Conservation (phyloP, 352 stramenopile species). For the Globisporangium uncinulatum region DNA sequence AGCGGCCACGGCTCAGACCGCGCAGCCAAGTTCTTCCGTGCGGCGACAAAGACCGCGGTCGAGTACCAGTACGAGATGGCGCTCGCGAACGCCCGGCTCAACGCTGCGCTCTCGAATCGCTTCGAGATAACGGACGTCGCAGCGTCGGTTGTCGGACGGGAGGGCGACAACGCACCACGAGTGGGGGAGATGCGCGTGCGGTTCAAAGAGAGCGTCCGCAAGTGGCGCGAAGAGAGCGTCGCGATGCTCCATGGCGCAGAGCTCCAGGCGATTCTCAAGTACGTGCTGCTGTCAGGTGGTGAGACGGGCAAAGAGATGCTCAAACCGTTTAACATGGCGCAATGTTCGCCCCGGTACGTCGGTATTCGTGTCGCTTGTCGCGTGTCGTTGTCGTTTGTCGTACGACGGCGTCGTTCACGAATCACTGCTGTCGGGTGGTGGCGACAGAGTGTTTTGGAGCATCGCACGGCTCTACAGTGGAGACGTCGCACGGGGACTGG, state of each 20-base stretch:
- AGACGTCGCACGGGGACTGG: constrained; percentile 57
- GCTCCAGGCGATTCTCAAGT: constrained; percentile 73
- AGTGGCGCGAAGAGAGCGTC: constrained; percentile 78
- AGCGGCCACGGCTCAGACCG: constrained; percentile 45
- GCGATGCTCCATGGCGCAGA: constrained; percentile 58
- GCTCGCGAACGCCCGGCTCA: constrained; percentile 65
- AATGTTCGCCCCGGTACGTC: constrained; percentile 60
- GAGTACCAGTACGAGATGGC: constrained; percentile 78
- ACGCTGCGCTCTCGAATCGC: constrained; percentile 49
- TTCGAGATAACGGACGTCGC: constrained; percentile 52
- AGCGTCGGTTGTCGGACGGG: constrained; percentile 8
- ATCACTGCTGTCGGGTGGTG: neutral
- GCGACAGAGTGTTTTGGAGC: constrained; percentile 75
- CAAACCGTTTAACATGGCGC: constrained; percentile 89
- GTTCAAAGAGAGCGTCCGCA: constrained; percentile 77
- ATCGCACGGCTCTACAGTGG: constrained; percentile 75
- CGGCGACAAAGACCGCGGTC: constrained; percentile 66
- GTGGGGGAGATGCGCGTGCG: constrained; percentile 48
- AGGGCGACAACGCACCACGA: neutral
- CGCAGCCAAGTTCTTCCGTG: constrained; percentile 73
- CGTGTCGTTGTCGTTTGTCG: neutral
- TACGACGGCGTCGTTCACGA: neutral
- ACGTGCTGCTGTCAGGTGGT: constrained; percentile 71
- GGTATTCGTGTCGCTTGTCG: neutral
- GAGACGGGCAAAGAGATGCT: constrained; percentile 84